These are phyloP conservation scores for Kwoniella shandongensis DNA, from an alignment of 768 basidiomycete genomes.

Conservation along the genomic window DNA sequence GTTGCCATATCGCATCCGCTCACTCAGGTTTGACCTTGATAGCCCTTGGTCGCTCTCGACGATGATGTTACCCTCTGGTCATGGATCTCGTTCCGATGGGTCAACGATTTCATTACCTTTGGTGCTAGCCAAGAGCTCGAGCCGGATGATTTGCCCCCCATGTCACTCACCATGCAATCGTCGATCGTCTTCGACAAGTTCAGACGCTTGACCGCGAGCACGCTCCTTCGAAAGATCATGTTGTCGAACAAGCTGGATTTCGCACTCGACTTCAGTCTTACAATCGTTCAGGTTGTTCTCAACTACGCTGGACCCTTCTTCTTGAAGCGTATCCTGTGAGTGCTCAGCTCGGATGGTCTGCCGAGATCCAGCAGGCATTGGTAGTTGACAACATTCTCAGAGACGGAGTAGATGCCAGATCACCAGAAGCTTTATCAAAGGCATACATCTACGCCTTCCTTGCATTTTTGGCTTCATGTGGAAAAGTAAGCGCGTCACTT, in stretches of 20 bases:
- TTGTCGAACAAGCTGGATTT: conserved; percentile 39
- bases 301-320: conserved; percentile 83
- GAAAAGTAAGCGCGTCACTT: conserved; percentile 57
- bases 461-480: conserved; percentile 64
- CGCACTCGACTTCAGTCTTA: conserved; percentile 67
- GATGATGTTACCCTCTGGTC: conserved; percentile 42
- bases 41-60: conserved; percentile 37
- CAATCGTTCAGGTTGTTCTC: conserved; percentile 68
- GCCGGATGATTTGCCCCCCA: conserved; percentile 41
- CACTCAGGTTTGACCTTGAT: too few relatives aligned
- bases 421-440: conserved; percentile 59
- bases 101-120: conserved; percentile 40
- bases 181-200: conserved; percentile 39
- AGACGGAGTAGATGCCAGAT: conserved; percentile 52
- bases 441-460: conserved; percentile 80
- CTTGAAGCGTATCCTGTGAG: conserved; percentile 62
- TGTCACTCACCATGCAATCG: conserved; percentile 44
- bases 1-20: too few relatives aligned
- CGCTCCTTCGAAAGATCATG: conserved; percentile 36
- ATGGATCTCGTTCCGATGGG: conserved; percentile 51
- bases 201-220: conserved; percentile 23
- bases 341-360: background rate
- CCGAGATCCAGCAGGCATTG: background rate
- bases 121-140: conserved; percentile 45
- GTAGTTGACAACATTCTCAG: conserved; percentile 11